Evolutionary conservation across 2,329 filamentous ascomycete genomes (phyloP).

Genomic region (Metarhizium brunneum): DNA sequence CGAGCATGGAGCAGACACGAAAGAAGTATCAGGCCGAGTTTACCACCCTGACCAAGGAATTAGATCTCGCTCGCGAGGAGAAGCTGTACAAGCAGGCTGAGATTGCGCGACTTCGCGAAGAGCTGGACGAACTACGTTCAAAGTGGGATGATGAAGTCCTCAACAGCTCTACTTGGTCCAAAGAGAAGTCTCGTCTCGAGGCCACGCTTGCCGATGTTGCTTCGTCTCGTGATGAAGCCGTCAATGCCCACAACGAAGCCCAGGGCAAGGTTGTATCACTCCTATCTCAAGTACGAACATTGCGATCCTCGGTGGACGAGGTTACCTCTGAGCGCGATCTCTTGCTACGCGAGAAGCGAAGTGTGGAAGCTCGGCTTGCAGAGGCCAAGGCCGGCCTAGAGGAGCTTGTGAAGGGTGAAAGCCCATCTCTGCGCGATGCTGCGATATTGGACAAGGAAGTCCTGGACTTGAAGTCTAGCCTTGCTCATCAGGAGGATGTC

Average conservation of each 20-base stretch:
- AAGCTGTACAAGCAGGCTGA: slow-evolving; percentile 77
- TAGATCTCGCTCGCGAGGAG: slow-evolving; percentile 89
- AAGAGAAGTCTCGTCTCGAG: slow-evolving; percentile 90
- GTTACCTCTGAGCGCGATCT: slow-evolving; percentile 76
- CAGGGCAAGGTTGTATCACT: slow-evolving; percentile 88
- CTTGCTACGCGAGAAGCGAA: slow-evolving; percentile 80
- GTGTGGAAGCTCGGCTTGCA: slow-evolving; percentile 71
- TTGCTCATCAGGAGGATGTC: slow-evolving; percentile 91
- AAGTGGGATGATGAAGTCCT: slow-evolving; percentile 99
- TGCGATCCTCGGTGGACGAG: slow-evolving; percentile 80
- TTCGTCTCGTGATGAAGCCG: slow-evolving; percentile 87
- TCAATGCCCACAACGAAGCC: slow-evolving; percentile 86
- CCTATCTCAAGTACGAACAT: slow-evolving; percentile 76
- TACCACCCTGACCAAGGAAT: slow-evolving; percentile 77
- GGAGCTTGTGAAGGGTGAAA: slow-evolving; percentile 76
- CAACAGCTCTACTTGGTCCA: slow-evolving; percentile 96
- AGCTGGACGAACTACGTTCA: slow-evolving; percentile 85
- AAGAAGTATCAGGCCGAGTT: slow-evolving; percentile 97
- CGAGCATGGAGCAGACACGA: slow-evolving; percentile 89
- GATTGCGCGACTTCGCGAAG: slow-evolving; percentile 82
- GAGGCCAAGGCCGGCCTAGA: slow-evolving; percentile 86
- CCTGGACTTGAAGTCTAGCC: slow-evolving; percentile 75
- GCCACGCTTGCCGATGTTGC: slow-evolving; percentile 81
- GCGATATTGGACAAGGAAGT: slow-evolving; percentile 83
- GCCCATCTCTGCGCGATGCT: slow-evolving; percentile 79